Conservation (phyloP, 306 rosid genomes). For the Citrullus mucosospermus region DNA sequence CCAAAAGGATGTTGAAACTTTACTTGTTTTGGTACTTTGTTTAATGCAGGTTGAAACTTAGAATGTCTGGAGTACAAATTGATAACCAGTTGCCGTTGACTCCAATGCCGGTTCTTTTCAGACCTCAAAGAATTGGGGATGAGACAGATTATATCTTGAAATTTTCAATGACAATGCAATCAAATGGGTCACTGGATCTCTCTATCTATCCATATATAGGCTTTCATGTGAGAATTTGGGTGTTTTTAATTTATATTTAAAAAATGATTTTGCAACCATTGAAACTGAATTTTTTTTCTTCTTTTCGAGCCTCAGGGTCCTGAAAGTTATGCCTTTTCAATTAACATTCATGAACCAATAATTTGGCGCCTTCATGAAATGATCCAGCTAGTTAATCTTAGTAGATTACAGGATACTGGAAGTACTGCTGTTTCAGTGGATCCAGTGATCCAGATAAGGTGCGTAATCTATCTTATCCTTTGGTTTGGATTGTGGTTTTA, state of each 20-base stretch:
- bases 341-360: constrained; percentile 88
- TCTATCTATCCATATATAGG: constrained; percentile 90
- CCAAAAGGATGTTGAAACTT: neutral
- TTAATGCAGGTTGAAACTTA: constrained; percentile 64
- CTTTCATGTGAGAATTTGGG: constrained; percentile 49
- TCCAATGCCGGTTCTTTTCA: constrained; percentile 91
- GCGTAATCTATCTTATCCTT: constrained; percentile 12
- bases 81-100: constrained; percentile 95
- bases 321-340: constrained; percentile 62
- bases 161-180: constrained; percentile 73
- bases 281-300: neutral
- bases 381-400: constrained; percentile 75
- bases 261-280: neutral
- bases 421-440: constrained; percentile 91
- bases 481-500: constrained; percentile 2
- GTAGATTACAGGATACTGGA: constrained; percentile 58
- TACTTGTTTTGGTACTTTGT: constrained; percentile 10
- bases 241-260: neutral
- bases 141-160: constrained; percentile 77
- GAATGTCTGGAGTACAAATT: constrained; percentile 78
- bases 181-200: constrained; percentile 82
- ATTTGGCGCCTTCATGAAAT: constrained; percentile 98
- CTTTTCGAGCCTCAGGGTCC: constrained; percentile 51
- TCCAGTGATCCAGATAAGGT: constrained; percentile 85
- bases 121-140: constrained; percentile 70